Base-by-base conservation (phyloP, 2,329 filamentous ascomycete species). In the Aureobasidium sp. region DNA sequence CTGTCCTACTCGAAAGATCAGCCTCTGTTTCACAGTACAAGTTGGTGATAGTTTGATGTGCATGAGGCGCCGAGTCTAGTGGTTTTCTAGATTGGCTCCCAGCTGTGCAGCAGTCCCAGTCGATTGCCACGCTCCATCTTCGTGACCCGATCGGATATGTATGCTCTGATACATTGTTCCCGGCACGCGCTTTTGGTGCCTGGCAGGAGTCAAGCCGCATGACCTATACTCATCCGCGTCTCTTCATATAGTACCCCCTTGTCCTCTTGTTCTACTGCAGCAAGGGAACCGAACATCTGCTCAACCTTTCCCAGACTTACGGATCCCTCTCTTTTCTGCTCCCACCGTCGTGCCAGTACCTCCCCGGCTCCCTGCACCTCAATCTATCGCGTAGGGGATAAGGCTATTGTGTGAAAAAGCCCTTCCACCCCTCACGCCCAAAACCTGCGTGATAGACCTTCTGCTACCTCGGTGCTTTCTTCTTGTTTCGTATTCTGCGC, bases 121-220 rank as follows among this genome's bases (percentile, higher is more conserved):
- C 62, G 55, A 59, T 53, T 53, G 46, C 47, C 41, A 59, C 48
- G 48, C 48, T 52, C 48, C 52, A 59, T 60, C 44, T 52, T 63
- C 53, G 55, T 53, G 37, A 46, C 32, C 62, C 53, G 62, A 63
- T 63, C 62, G 62, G 55, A 63, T 37, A 43, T 60, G 48, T 59
- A 60, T 63, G 55, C 56, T 59, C 27, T 63, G 62, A 63, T 63
- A 63, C 62, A 70, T 68, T 72, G 72, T 73, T 46, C 72, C 73
- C 50, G 50, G 51, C 50, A 72, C 68, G 69, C 68, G 68, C 69
- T 69, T 69, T 71, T 73, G 65, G 74, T 76, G 67, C 73, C 74
- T 75, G 72, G 73, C 70, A 71, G 69, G 46, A 60, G 27, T 47
- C 32, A 60, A 60, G 46, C 57, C 57, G 57, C 46, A 60, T 51